A percentile compares a stretch with the other conserved stretches of the same genome.
These are phyloP conservation scores for Guadua angustifolia DNA, from an alignment of 176 grass and related monocot genomes.

Conservation along the genomic window DNA sequence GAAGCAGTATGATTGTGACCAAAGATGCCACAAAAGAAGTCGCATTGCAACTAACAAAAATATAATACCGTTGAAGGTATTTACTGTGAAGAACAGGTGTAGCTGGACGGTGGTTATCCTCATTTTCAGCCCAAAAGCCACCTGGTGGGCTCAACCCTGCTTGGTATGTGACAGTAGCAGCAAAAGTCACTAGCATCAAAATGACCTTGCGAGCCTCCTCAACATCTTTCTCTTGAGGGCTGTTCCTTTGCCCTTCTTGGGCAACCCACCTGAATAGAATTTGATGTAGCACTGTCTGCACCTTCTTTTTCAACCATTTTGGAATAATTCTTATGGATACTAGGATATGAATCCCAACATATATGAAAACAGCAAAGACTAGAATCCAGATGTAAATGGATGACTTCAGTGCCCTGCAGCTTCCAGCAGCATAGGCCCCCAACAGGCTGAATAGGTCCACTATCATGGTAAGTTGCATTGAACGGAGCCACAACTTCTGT, in stretches of 20 bases:
- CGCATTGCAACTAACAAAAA: slow-evolving; percentile 42
- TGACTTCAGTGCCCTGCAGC: slow-evolving; percentile 38
- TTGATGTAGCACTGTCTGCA: rapidly evolving
- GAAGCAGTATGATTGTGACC: slow-evolving; percentile 55
- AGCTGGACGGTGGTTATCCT: slow-evolving; percentile 19
- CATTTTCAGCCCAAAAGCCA: slow-evolving; percentile 60
- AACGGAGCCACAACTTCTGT: slow-evolving; percentile 32
- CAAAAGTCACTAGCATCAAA: slow-evolving; percentile 49
- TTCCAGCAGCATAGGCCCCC: slow-evolving; percentile 61
- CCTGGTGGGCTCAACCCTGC: slow-evolving; percentile 53
- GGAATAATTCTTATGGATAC: slow-evolving; percentile 34
- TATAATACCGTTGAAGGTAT: slow-evolving; percentile 17
- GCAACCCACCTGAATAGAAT: not conserved
- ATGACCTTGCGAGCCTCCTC: slow-evolving; percentile 55
- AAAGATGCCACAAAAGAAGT: slow-evolving; percentile 61
- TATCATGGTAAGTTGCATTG: slow-evolving; percentile 57
- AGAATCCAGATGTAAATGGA: slow-evolving; percentile 60
- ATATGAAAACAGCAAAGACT: slow-evolving; percentile 39
- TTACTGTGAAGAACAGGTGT: slow-evolving; percentile 42
- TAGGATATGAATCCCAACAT: slow-evolving; percentile 48
- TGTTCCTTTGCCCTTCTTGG: not conserved
- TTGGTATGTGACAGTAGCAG: slow-evolving; percentile 56
- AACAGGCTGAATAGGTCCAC: slow-evolving; percentile 54
- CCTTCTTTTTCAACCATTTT: not conserved
- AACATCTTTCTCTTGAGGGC: not conserved